Base-by-base conservation (phyloP, 768 basidiomycete species). In the Xerocomellus dryophilus region DNA sequence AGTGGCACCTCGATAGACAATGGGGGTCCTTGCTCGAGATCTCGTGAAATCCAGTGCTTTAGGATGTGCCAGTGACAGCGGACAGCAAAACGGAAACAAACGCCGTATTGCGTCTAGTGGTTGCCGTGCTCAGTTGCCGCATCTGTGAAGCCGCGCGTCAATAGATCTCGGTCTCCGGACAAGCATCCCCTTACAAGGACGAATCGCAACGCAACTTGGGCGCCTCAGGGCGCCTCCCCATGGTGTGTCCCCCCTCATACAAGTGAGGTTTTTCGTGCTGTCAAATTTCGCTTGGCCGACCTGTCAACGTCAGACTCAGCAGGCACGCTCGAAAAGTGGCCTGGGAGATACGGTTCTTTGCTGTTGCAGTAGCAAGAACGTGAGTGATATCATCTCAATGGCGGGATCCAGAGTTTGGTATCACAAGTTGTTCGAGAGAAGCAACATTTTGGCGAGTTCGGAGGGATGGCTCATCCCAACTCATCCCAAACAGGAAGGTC, bases 401-500 rank as follows among this genome's bases (percentile, higher is more conserved):
- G 46, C 18, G 12, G 21, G 29, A 18, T 50, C 23, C n/a, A 25
- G 10, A 14, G 32, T 14, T 14, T n/a, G 45, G 20, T 39, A 8
- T 39, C 18, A 31, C 27, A 2, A 17, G 23, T 48, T 25, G 34
- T 49, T 29, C 8, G 10, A 38, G 43, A 48, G 15, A 31, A 23
- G 34, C 2, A 49, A 23, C 25, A n/a, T n/a, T n/a, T n/a, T 4
- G 17, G 14, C 44, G 12, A 17, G 9, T 21, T 46, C 15, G 45
- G 43, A 15, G 41, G 23, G 29, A 10, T 31, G 9, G 29, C 9
- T n/a, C n/a, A n/a, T n/a, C n/a, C n/a, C n/a, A n/a, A n/a, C n/a
- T n/a, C n/a, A 15, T 44, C 43, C 27, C 25, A 4, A 31, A 36
- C 25, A 18, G 36, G 57, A 58, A 58, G 45, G 45, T 40, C 14